phyloP scores from a whole-genome alignment of 129 eudicot genomes.

The Kitagawia praeruptora region DNA sequence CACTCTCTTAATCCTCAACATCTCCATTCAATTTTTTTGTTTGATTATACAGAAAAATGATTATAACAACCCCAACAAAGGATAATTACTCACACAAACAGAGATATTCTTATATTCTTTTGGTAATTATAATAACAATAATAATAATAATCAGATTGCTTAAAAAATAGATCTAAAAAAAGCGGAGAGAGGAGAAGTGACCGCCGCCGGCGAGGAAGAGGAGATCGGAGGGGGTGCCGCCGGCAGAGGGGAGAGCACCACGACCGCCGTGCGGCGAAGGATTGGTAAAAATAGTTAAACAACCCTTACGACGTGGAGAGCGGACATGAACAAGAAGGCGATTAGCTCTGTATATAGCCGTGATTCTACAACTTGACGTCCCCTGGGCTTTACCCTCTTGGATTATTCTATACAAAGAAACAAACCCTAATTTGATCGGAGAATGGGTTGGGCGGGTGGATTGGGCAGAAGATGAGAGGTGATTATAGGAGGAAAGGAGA shows the following conservation, averaged over 20 bases:
- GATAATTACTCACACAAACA: background rate
- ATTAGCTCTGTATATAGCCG: slow-evolving; percentile 58
- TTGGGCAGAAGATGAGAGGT: background rate
- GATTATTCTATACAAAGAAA: no score
- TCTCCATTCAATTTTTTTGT: slow-evolving; percentile 13
- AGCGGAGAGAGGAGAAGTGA: background rate
- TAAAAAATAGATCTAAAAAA: no score
- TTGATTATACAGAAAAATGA: background rate
- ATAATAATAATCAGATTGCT: background rate
- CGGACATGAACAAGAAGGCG: slow-evolving; percentile 58
- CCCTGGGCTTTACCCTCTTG: slow-evolving; percentile 42
- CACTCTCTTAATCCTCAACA: slow-evolving; percentile 85
- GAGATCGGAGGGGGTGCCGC: slow-evolving; percentile 89
- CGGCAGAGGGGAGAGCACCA: slow-evolving; percentile 82
- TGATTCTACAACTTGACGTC: slow-evolving; percentile 52
- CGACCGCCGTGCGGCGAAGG: slow-evolving; percentile 96
- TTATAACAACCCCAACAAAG: background rate
- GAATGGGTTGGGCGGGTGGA: background rate
- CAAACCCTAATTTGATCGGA: background rate
- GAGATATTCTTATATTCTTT: background rate
- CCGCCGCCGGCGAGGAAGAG: slow-evolving; percentile 96
- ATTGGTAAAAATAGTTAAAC: slow-evolving; percentile 28
- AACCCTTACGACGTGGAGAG: slow-evolving; percentile 44
- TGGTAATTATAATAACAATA: background rate
- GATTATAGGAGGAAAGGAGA: no score